Base-by-base conservation (phyloP, 305 asterid genomes). In the Fraxinus latifolia region DNA sequence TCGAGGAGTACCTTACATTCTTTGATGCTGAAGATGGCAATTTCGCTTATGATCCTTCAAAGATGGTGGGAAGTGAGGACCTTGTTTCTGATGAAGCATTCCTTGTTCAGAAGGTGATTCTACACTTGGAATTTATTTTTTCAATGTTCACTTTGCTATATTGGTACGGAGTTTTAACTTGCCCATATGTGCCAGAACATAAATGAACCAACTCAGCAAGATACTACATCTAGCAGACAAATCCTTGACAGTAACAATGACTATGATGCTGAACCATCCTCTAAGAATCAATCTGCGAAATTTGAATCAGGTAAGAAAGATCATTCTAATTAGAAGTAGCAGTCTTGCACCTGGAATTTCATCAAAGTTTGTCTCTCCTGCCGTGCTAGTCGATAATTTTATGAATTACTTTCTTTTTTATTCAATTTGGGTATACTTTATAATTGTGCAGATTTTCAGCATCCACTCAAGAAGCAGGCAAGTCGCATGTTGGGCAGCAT, bases 401-500 rank as follows among this genome's bases (percentile, higher is more conserved):
- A 71, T 71, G 5, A n/a, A 32, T 71, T 71, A 15, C 14, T 32
- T 5, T 70, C 23, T 32, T 11, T 31, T 47, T 50, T 11, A 36
- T 77, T 75, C 74, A 42, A 78, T 53, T 71, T 42, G 78, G 53
- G 37, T 78, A 17, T 55, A 23, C 29, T 65, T 47, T 71, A 25
- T 29, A 76, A 19, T 80, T 37, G 33, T 86, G 85, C 95, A 95
- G 98, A 83, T 83, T 76, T 27, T 60, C 88, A 90, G 55, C 60
- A 87, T 83, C 92, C 93, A 67, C 88, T 83, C 75, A 76, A 90
- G 87, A 88, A 90, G 78, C 73, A 88, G 84, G 98, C 98, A 23
- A 93, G 95, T 76, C 81, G 82, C 36, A 89, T 91, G 94, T 82
- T 95, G 90, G 95, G 92, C 68, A 82, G 77, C 83, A 83, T 95